phyloP scores from a whole-genome alignment of 2,329 filamentous ascomycete species.

The Periconia sp. region DNA sequence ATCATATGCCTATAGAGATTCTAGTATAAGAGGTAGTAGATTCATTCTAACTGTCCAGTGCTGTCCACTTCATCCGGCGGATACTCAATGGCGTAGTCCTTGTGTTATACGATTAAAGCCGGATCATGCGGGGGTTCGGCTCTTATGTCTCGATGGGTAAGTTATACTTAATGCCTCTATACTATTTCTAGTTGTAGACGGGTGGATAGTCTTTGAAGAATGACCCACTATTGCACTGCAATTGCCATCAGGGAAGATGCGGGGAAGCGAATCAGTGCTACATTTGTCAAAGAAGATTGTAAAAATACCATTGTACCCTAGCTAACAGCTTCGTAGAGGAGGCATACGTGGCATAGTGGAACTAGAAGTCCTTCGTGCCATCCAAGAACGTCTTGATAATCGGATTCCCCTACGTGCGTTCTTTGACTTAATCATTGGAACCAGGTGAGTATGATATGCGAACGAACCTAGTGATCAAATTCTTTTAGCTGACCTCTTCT shows the following conservation, averaged over 20 bases:
- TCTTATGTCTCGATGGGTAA: constrained; percentile 53
- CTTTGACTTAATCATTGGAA: constrained; percentile 54
- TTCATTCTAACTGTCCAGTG: too few relatives aligned
- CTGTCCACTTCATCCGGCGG: background rate
- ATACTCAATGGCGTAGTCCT: background rate
- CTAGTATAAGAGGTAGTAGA: too few relatives aligned
- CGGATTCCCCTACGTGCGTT: constrained; percentile 51
- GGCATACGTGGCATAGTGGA: constrained; percentile 35
- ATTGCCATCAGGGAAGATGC: too few relatives aligned
- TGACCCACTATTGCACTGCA: too few relatives aligned
- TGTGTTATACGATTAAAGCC: background rate
- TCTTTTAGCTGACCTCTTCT: constrained; percentile 4
- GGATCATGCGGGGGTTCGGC: constrained; percentile 39
- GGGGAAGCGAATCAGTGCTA: too few relatives aligned
- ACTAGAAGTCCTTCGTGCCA: constrained; percentile 49
- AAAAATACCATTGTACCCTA: constrained; percentile 54
- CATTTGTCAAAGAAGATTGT: too few relatives aligned
- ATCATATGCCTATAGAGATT: too few relatives aligned
- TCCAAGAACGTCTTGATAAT: constrained; percentile 49
- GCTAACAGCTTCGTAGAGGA: background rate
- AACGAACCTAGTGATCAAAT: constrained; percentile 16
- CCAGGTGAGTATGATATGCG: constrained; percentile 23
- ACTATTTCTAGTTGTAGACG: constrained; percentile 9
- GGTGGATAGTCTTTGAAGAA: too few relatives aligned
- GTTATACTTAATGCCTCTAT: too few relatives aligned